Conservation (phyloP, 192 early-diverging fungal species). For the Coemansia sp. region DNA sequence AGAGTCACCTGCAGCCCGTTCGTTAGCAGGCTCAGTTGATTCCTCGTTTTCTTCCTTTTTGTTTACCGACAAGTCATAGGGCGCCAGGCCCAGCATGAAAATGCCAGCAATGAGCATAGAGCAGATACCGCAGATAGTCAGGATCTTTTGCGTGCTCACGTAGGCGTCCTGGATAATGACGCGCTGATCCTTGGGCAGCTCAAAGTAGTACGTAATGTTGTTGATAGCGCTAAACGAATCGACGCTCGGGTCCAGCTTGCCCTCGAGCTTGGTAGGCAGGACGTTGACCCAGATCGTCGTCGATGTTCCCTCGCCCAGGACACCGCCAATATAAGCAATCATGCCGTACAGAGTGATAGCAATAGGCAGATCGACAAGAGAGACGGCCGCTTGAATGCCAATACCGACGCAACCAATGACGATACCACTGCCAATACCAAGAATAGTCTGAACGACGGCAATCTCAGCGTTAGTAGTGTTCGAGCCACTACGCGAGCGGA, state of each 20-base stretch:
- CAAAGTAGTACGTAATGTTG: constrained; percentile 53
- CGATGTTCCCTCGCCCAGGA: constrained; percentile 48
- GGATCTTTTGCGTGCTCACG: constrained; percentile 39
- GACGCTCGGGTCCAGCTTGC: constrained; percentile 27
- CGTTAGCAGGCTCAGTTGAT: neutral
- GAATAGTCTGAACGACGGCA: constrained; percentile 41
- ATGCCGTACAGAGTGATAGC: constrained; percentile 53
- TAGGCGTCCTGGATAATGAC: constrained; percentile 50
- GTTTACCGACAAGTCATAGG: constrained; percentile 29
- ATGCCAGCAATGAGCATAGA: constrained; percentile 43
- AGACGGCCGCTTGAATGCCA: constrained; percentile 48
- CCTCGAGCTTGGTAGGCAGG: constrained; percentile 35
- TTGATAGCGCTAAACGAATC: constrained; percentile 44
- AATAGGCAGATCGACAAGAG: constrained; percentile 39
- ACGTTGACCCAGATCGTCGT: constrained; percentile 55
- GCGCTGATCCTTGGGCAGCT: constrained; percentile 50
- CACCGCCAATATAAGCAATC: constrained; percentile 53
- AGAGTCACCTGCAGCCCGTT: neutral
- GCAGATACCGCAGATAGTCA: constrained; percentile 55
- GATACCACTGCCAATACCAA: constrained; percentile 46
- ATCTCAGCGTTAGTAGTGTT: constrained; percentile 45
- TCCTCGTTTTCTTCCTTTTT: neutral
- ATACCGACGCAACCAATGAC: constrained; percentile 53
- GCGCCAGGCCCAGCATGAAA: constrained; percentile 47
- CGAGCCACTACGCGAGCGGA: constrained; percentile 35